These are phyloP conservation scores for Ceratobasidium sp. DNA, from an alignment of 1,284 basidiomycete species.

Conservation along the genomic window DNA sequence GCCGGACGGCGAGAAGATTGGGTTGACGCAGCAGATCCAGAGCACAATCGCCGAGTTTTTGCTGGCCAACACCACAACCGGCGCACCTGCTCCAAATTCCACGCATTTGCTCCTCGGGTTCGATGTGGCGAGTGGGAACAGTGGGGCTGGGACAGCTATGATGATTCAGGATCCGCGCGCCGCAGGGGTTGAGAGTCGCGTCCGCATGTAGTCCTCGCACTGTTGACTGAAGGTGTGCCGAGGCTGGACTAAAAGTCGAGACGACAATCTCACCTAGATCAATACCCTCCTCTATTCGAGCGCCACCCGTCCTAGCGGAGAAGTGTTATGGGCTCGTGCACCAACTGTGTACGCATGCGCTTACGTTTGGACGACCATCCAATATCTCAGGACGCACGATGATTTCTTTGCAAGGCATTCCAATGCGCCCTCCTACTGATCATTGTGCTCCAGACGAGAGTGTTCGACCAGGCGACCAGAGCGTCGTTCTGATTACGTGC, in stretches of 20 bases:
- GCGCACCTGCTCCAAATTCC: conserved; percentile 80
- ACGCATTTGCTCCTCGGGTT: conserved; percentile 90
- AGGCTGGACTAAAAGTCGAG: conserved; percentile 57
- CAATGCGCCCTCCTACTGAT: conserved; percentile 65
- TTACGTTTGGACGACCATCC: conserved; percentile 84
- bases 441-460: conserved; percentile 67
- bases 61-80: conserved; percentile 77
- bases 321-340: conserved; percentile 85
- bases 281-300: conserved; percentile 66
- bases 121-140: conserved; percentile 62
- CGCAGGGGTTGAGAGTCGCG: conserved; percentile 74
- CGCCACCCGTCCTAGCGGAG: conserved; percentile 82
- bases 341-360: conserved; percentile 86
- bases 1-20: conserved; percentile 61
- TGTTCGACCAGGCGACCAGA: conserved; percentile 77
- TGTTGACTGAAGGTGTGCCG: conserved; percentile 77
- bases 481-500: conserved; percentile 76
- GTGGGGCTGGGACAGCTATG: conserved; percentile 60
- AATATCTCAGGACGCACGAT: conserved; percentile 88
- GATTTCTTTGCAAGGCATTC: conserved; percentile 81
- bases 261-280: conserved; percentile 50
- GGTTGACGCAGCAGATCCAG: conserved; percentile 70
- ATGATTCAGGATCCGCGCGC: conserved; percentile 81
- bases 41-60: conserved; percentile 88
- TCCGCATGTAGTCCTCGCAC: conserved; percentile 82